Percentiles rank a stretch among this genome's conserved stretches.
Evolutionary conservation across 257 asterid genomes (phyloP).

Genomic region (Eucommia ulmoides): DNA sequence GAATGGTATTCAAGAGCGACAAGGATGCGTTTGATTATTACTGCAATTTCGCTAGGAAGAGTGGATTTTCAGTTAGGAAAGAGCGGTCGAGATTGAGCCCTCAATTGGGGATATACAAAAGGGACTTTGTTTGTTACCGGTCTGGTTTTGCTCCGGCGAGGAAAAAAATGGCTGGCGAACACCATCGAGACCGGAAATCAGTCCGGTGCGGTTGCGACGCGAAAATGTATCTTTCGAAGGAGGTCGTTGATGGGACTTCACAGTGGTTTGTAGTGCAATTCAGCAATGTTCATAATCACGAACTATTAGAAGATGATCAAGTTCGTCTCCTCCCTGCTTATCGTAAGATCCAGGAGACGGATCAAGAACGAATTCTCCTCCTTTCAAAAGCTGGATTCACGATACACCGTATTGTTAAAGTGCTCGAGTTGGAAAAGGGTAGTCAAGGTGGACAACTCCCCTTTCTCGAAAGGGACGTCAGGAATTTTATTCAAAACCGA

Average conservation of each 20-base stretch:
- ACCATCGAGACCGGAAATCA: conserved; percentile 56
- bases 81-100: conserved; percentile 67
- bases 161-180: conserved; percentile 41
- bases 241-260: conserved; percentile 39
- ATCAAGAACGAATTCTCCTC: conserved; percentile 55
- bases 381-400: conserved; percentile 63
- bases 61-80: conserved; percentile 50
- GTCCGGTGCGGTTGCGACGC: conserved; percentile 66
- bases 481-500: conserved; percentile 56
- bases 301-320: conserved; percentile 56
- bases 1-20: conserved; percentile 51
- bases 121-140: conserved; percentile 60
- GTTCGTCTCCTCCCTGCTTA: conserved; percentile 62
- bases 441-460: conserved; percentile 48
- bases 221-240: conserved; percentile 54
- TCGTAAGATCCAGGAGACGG: conserved; percentile 56
- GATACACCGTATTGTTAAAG: conserved; percentile 50
- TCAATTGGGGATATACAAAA: conserved; percentile 54
- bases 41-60: conserved; percentile 51
- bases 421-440: conserved; percentile 53
- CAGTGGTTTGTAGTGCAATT: conserved; percentile 58
- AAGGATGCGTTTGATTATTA: conserved; percentile 46
- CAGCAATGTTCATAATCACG: conserved; percentile 61
- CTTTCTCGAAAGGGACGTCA: conserved; percentile 59
- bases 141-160: conserved; percentile 54